Evolutionary conservation across 257 asterid genomes (phyloP).

Genomic region (Nicotiana obtusifolia): DNA sequence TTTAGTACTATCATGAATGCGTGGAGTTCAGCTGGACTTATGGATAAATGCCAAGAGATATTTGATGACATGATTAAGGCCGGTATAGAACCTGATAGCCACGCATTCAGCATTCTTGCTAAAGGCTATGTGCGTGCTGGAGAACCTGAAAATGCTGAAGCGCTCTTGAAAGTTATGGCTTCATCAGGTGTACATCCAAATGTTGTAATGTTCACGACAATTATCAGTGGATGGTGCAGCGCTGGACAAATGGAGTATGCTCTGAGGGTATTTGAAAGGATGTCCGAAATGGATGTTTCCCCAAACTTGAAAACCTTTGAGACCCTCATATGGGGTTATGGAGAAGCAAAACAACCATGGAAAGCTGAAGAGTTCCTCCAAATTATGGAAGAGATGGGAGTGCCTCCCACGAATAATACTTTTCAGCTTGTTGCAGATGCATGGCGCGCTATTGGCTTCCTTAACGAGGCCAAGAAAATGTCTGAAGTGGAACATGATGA

Average conservation of each 20-base stretch:
- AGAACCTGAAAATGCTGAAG: conserved; percentile 69
- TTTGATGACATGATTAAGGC: conserved; percentile 70
- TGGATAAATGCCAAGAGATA: conserved; percentile 73
- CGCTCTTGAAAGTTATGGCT: conserved; percentile 46
- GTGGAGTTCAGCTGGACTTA: conserved; percentile 81
- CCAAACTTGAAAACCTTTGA: conserved; percentile 81
- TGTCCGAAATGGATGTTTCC: conserved; percentile 54
- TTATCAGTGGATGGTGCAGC: conserved; percentile 97
- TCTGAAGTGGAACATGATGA: conserved; percentile 21
- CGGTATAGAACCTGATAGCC: conserved; percentile 70
- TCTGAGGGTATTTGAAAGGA: conserved; percentile 40
- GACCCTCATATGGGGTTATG: conserved; percentile 92
- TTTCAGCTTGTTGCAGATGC: conserved; percentile 83
- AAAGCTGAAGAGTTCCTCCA: conserved; percentile 71
- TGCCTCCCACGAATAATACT: conserved; percentile 48
- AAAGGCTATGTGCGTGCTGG: conserved; percentile 87
- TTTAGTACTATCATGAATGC: conserved; percentile 95
- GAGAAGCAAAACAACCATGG: conserved; percentile 90
- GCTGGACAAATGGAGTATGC: conserved; percentile 74
- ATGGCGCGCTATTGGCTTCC: conserved; percentile 76
- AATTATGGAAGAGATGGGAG: conserved; percentile 52
- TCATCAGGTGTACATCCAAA: conserved; percentile 57
- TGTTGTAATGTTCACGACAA: conserved; percentile 80
- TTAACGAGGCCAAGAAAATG: conserved; percentile 56
- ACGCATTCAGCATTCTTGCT: conserved; percentile 86